A percentile compares a stretch with the other conserved stretches of the same genome.
These are phyloP conservation scores for Cryomyces minteri DNA, from an alignment of 495 filamentous ascomycete species.

Conservation along the genomic window DNA sequence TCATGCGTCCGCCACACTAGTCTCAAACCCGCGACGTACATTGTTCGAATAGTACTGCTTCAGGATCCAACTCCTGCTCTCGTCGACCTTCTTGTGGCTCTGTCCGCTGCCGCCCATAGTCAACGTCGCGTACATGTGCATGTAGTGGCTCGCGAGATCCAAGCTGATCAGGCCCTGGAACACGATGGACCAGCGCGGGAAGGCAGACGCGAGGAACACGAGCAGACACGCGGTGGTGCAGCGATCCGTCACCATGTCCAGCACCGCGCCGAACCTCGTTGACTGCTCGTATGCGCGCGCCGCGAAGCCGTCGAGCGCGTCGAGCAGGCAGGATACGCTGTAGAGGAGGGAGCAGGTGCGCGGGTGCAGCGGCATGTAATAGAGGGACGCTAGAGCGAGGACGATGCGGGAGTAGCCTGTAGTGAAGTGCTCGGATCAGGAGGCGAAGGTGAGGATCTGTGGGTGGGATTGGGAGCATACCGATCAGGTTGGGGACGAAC, in stretches of 20 bases:
- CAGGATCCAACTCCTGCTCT: conserved; percentile 56
- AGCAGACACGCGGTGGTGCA: conserved; percentile 90
- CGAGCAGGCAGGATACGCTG: conserved; percentile 78
- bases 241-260: conserved; percentile 95
- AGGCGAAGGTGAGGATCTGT: background rate
- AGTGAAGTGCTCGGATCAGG: conserved; percentile 1
- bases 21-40: conserved; percentile 30
- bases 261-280: conserved; percentile 82
- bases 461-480: conserved; percentile 28
- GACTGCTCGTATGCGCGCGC: conserved; percentile 78
- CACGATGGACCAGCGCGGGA: conserved; percentile 76
- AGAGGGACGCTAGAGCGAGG: conserved; percentile 78
- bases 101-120: conserved; percentile 58
- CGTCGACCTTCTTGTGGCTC: conserved; percentile 90
- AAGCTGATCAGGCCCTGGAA: conserved; percentile 86
- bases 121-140: conserved; percentile 93
- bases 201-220: conserved; percentile 82
- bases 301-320: conserved; percentile 83
- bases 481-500: conserved; percentile 90
- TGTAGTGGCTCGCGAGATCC: conserved; percentile 90
- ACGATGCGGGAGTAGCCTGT: conserved; percentile 78
- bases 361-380: conserved; percentile 96
- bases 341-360: conserved; percentile 87
- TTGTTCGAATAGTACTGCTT: conserved; percentile 95
- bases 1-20: background rate